These are phyloP conservation scores for Zymoseptoria passerinii DNA, from an alignment of 2,329 filamentous ascomycete genomes.

Conservation along the genomic window DNA sequence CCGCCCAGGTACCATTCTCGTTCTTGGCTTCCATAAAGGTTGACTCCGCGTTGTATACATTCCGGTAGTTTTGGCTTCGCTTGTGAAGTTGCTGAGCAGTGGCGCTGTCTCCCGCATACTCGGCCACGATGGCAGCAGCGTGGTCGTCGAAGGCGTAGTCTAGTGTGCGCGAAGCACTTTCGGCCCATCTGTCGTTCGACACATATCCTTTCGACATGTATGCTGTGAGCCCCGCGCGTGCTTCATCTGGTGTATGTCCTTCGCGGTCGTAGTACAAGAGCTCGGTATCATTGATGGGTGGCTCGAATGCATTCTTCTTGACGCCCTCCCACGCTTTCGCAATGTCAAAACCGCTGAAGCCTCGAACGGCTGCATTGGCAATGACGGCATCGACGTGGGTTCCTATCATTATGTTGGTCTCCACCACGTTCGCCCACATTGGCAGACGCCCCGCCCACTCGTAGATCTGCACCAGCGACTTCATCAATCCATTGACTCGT, in stretches of 20 bases:
- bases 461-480: slow-evolving; percentile 39
- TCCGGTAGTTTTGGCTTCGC: slow-evolving; percentile 36
- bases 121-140: slow-evolving; percentile 37
- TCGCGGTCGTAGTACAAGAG: slow-evolving; percentile 43
- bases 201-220: slow-evolving; percentile 41
- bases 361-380: slow-evolving; percentile 39
- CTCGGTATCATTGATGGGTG: slow-evolving; percentile 38
- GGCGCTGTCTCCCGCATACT: slow-evolving; percentile 30
- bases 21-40: slow-evolving; percentile 44
- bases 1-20: slow-evolving; percentile 39
- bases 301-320: slow-evolving; percentile 38
- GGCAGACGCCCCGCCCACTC: slow-evolving; percentile 41
- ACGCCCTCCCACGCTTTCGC: slow-evolving; percentile 39
- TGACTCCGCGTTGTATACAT: slow-evolving; percentile 38
- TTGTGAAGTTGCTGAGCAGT: slow-evolving; percentile 28
- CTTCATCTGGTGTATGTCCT: slow-evolving; percentile 39
- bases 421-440: slow-evolving; percentile 44
- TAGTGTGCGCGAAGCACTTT: slow-evolving; percentile 40
- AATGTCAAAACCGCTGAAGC: slow-evolving; percentile 39
- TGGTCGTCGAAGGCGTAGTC: slow-evolving; percentile 43
- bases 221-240: slow-evolving; percentile 38
- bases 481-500: slow-evolving; percentile 42
- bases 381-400: slow-evolving; percentile 43
- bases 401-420: slow-evolving; percentile 46
- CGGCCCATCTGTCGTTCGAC: slow-evolving; percentile 42